phyloP scores from a whole-genome alignment of 2,329 filamentous ascomycete species.

The Colletotrichum australisinense region DNA sequence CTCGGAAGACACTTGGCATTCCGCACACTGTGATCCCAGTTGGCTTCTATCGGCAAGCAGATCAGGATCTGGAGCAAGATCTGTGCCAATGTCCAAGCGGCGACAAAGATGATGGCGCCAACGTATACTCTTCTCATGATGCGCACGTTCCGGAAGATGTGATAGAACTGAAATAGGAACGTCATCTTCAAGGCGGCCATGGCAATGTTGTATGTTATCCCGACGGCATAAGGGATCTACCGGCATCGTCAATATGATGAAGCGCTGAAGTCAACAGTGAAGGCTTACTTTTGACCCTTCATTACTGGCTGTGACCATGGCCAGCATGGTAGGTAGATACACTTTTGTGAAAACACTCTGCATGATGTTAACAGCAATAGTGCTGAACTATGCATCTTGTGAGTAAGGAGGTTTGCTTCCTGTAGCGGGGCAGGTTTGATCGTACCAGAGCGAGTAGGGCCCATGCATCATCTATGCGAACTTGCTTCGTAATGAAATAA shows the following conservation, averaged over 20 bases:
- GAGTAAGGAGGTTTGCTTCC: too few species aligned
- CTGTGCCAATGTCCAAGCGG: constrained; percentile 13
- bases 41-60: constrained; percentile 18
- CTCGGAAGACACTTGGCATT: neutral
- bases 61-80: constrained; percentile 3
- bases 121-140: constrained; percentile 19
- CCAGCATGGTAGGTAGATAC: too few species aligned
- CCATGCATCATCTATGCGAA: constrained; percentile 12
- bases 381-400: too few species aligned
- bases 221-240: too few species aligned
- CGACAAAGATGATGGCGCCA: constrained; percentile 13
- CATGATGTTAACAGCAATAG: too few species aligned
- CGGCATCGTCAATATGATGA: too few species aligned
- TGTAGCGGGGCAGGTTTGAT: too few species aligned
- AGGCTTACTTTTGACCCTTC: too few species aligned
- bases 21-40: neutral
- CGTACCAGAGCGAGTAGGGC: constrained; percentile 6
- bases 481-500: constrained; percentile 8
- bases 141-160: constrained; percentile 15
- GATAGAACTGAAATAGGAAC: constrained; percentile 20
- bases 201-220: constrained; percentile 6
- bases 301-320: too few species aligned
- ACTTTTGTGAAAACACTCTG: too few species aligned
- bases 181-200: constrained; percentile 18
- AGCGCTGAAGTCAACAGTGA: too few species aligned